phyloP scores from a whole-genome alignment of 2,329 filamentous ascomycete genomes.

The Penicillium concentricum region DNA sequence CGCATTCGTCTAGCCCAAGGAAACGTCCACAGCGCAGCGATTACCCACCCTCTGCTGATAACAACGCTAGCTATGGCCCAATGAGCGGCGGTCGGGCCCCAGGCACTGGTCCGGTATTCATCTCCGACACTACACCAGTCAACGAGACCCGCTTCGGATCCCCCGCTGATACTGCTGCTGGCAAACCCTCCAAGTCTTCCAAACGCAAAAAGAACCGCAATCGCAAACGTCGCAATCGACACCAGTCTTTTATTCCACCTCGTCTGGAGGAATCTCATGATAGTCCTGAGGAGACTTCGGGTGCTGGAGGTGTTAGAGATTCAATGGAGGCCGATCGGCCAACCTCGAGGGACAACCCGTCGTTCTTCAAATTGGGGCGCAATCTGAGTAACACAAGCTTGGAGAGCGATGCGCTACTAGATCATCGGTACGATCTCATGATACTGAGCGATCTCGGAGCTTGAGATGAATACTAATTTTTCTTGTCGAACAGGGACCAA shows the following conservation, averaged over 20 bases:
- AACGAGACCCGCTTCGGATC: conserved; percentile 21
- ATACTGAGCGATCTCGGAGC: not conserved
- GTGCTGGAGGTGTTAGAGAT: conserved; percentile 35
- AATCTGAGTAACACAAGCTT: conserved; percentile 81
- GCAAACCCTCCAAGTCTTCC: conserved; percentile 24
- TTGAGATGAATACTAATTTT: conserved; percentile 6
- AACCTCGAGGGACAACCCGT: conserved; percentile 32
- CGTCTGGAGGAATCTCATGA: conserved; percentile 56
- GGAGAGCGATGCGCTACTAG: conserved; percentile 82
- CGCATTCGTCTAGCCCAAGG: conserved; percentile 15
- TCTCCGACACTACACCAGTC: conserved; percentile 15
- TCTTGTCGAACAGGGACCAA: conserved; percentile 51
- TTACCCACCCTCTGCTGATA: conserved; percentile 22
- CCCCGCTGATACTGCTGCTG: conserved; percentile 21
- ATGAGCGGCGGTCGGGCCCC: conserved; percentile 16
- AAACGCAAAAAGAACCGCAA: conserved; percentile 67
- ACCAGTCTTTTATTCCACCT: conserved; percentile 70
- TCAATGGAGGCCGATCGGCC: conserved; percentile 28
- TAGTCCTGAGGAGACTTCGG: conserved; percentile 52
- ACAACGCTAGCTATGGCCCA: conserved; percentile 19
- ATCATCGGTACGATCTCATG: conserved; percentile 66
- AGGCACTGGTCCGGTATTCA: conserved; percentile 11
- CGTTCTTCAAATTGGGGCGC: conserved; percentile 55
- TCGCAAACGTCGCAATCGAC: conserved; percentile 75
- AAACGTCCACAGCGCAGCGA: conserved; percentile 15